Evolutionary conservation across 257 asterid genomes (phyloP), one percentile per base, ranked within the genome.

Genomic region (Sherardia arvensis): DNA sequence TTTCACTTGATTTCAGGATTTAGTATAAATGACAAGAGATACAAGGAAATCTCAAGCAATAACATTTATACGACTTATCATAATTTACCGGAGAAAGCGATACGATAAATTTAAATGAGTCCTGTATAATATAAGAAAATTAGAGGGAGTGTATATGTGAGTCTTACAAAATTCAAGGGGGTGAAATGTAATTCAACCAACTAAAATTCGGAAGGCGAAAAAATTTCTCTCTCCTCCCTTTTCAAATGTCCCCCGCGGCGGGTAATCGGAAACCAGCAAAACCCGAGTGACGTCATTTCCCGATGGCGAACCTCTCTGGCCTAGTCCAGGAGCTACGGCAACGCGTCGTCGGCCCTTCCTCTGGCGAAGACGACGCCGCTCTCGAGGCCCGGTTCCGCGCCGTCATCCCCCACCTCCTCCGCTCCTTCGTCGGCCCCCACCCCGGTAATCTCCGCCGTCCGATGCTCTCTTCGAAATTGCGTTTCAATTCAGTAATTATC

Each of bases 291-390:
- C 49, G 45, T 28, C 29, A 57, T 28, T 38, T 5, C 7, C 22
- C 66, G 51, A 86, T 88, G 96, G 83, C 90, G 78, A 86, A 78
- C 76, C 79, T 88, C 58, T 81, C 93, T 14, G 86, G 95, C 77
- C 74, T 91, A 11, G 90, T 86, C 55, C 95, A 85, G 85, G 95
- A 85, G 75, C 92, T 91, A 58, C 90, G 95, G 18, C 94, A 91
- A 66, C 94, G 96, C 65, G 82, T 91, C 55, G 94, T 85, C 25
- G 84, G 85, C 20, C 76, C 97, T 20, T 81, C 97, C 1, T 79
- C 95, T n/a, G 32, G 25, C 48, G 80, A 81, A 57, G 78, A 80
- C 83, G 93, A 88, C 77, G 94, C 78, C 18, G 91, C 77, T n/a
- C 72, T 91, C 76, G 95, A 81, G 80, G 76, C 86, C n/a, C 73